phyloP scores from a whole-genome alignment of 139 green algal genomes.

The Chlamydomonas schloesseri region DNA sequence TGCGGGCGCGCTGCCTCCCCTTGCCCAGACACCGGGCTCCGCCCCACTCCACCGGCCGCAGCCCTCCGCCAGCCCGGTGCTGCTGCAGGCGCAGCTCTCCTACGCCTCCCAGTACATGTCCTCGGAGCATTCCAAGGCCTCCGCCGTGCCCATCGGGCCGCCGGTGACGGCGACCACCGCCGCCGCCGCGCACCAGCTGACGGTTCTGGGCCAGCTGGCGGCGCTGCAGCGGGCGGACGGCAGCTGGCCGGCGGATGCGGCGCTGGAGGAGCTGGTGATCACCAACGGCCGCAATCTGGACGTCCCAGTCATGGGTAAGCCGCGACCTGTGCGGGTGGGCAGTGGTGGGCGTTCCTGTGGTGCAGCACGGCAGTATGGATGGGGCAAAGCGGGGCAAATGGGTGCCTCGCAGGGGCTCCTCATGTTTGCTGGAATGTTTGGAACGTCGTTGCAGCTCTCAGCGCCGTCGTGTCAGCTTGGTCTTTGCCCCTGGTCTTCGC shows the following conservation, averaged over 20 bases:
- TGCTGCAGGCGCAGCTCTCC: too few relatives aligned
- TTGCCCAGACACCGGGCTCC: too few relatives aligned
- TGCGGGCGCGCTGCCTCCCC: background rate
- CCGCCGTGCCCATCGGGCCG: background rate
- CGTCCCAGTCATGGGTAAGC: slow-evolving; percentile 14
- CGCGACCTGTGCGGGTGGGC: background rate
- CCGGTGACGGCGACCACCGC: background rate
- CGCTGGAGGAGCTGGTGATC: slow-evolving; percentile 32
- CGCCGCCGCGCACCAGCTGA: background rate
- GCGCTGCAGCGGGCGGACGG: slow-evolving; percentile 19
- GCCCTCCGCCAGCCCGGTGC: too few relatives aligned
- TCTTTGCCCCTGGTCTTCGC: background rate
- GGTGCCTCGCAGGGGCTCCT: too few relatives aligned
- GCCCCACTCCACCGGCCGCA: background rate
- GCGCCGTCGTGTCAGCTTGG: background rate
- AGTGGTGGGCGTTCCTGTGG: too few relatives aligned
- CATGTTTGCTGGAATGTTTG: too few relatives aligned
- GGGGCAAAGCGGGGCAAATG: too few relatives aligned
- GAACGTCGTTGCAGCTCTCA: too few relatives aligned
- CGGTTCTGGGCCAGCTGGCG: slow-evolving; percentile 9
- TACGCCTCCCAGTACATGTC: too few relatives aligned
- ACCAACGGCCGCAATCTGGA: slow-evolving; percentile 13
- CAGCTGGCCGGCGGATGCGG: slow-evolving; percentile 14
- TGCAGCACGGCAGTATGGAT: too few relatives aligned
- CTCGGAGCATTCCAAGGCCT: background rate